Conservation (phyloP, 257 asterid genomes). For the Ligustrum vulgare region DNA sequence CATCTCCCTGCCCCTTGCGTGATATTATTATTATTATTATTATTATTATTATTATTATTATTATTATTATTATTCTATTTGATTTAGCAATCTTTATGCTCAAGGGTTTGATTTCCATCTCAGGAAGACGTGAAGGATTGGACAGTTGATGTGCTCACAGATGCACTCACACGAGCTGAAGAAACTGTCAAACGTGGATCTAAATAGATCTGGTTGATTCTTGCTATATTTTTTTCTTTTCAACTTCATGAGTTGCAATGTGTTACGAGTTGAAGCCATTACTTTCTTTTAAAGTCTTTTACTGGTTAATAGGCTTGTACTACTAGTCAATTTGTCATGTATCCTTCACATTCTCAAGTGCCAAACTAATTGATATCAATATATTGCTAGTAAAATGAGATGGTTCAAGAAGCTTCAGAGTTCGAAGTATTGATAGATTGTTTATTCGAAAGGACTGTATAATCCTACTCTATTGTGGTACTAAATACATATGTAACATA, state of each 20-base stretch:
- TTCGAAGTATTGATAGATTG: neutral
- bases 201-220: slow-evolving; percentile 18
- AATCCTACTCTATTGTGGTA: neutral
- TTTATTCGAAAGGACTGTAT: neutral
- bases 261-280: neutral
- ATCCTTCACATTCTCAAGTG: neutral
- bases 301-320: neutral
- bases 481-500: too few relatives aligned
- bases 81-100: slow-evolving; percentile 3
- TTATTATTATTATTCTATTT: neutral
- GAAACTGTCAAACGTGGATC: slow-evolving; percentile 66
- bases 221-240: neutral
- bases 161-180: slow-evolving; percentile 80
- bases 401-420: neutral
- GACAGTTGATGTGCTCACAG: slow-evolving; percentile 72
- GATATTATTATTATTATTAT: too few relatives aligned
- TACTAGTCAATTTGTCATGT: neutral
- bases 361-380: neutral
- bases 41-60: too few relatives aligned
- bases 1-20: neutral
- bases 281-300: neutral
- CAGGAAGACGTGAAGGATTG: slow-evolving; percentile 93
- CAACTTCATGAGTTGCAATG: neutral
- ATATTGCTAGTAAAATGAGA: neutral
- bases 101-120: slow-evolving; percentile 18